These are phyloP conservation scores for Spiraea crenata DNA, from an alignment of 331 rosid genomes.

Conservation along the genomic window DNA sequence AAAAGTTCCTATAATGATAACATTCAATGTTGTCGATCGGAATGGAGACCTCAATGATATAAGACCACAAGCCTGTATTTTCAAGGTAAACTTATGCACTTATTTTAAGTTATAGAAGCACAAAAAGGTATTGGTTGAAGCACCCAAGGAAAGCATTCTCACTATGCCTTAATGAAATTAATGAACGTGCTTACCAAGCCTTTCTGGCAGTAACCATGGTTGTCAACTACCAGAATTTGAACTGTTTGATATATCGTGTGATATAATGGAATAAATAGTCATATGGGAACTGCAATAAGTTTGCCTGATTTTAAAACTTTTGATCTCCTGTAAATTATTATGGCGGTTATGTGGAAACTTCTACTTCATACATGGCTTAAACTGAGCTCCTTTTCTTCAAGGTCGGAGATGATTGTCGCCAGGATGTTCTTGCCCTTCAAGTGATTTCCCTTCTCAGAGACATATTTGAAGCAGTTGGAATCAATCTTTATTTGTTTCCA, in stretches of 20 bases:
- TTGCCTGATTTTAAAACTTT: not conserved
- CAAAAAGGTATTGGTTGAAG: not conserved
- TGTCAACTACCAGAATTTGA: not conserved
- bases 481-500: slow-evolving; percentile 86
- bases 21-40: slow-evolving; percentile 83
- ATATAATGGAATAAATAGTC: not conserved
- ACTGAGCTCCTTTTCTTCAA: slow-evolving; percentile 38
- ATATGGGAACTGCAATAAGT: not conserved
- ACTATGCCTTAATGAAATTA: not conserved
- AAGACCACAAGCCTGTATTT: slow-evolving; percentile 95
- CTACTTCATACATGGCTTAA: slow-evolving; percentile 26
- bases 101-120: not conserved
- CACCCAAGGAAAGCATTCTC: not conserved
- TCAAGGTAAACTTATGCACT: slow-evolving; percentile 59
- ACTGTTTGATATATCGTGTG: not conserved
- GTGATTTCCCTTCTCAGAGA: slow-evolving; percentile 93
- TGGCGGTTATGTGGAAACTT: not conserved
- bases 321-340: not conserved
- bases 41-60: slow-evolving; percentile 63
- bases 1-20: slow-evolving; percentile 95
- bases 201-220: not conserved
- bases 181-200: not conserved
- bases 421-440: slow-evolving; percentile 99
- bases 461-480: slow-evolving; percentile 86
- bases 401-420: slow-evolving; percentile 99